Conservation (phyloP, 2,329 filamentous ascomycete species). For the Paraconiothyrium sp. region DNA sequence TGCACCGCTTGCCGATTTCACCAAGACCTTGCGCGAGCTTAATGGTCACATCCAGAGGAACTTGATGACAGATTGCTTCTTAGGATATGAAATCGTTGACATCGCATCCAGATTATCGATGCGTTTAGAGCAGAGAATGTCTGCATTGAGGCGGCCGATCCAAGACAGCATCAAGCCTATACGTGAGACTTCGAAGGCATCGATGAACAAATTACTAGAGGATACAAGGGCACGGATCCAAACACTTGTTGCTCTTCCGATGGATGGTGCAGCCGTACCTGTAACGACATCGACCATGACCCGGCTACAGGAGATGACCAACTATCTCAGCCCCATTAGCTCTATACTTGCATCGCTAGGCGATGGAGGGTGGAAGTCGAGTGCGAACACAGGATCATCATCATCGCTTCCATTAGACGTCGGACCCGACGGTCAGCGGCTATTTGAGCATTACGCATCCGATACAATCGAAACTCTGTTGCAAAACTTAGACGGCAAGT, state of each 20-base stretch:
- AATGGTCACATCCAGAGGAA: constrained; percentile 90
- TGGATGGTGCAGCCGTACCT: constrained; percentile 80
- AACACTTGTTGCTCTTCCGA: constrained; percentile 72
- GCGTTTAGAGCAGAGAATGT: constrained; percentile 81
- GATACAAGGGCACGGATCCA: constrained; percentile 78
- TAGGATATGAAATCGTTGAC: constrained; percentile 95
- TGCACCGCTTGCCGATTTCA: constrained; percentile 79
- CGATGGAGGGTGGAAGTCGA: constrained; percentile 81
- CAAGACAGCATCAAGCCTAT: constrained; percentile 88
- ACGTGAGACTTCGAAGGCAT: constrained; percentile 88
- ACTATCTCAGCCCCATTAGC: constrained; percentile 84
- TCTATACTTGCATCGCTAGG: constrained; percentile 92
- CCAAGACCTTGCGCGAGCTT: constrained; percentile 84
- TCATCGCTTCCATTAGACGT: constrained; percentile 78
- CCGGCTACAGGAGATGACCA: constrained; percentile 84
- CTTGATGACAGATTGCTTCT: constrained; percentile 88
- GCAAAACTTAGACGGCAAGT: constrained; percentile 77
- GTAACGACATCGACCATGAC: constrained; percentile 86
- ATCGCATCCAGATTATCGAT: constrained; percentile 83
- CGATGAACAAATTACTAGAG: constrained; percentile 82
- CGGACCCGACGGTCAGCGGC: constrained; percentile 77
- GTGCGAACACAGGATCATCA: constrained; percentile 64
- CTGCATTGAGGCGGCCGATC: constrained; percentile 83
- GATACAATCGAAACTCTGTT: constrained; percentile 89
- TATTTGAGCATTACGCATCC: constrained; percentile 88